phyloP scores from a whole-genome alignment of 192 early-diverging fungal genomes.

The Coemansia sp. region DNA sequence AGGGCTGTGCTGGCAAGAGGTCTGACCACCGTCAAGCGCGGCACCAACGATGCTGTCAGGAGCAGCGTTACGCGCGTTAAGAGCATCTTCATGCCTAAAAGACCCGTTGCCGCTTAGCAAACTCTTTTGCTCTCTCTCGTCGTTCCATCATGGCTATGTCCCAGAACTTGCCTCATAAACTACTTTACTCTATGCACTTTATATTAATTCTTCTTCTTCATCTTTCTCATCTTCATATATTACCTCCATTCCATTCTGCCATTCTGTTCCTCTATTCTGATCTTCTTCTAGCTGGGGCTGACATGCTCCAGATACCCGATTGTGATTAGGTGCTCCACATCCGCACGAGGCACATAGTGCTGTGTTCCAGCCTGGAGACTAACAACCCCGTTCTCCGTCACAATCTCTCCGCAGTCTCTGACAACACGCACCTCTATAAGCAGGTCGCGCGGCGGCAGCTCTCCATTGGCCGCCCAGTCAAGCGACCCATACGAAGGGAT shows the following conservation, averaged over 20 bases:
- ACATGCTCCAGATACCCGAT: constrained; percentile 85
- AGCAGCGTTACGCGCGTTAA: constrained; percentile 50
- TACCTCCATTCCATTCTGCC: not conserved
- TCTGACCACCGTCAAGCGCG: constrained; percentile 29
- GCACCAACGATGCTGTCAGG: constrained; percentile 44
- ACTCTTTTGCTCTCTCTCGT: no score
- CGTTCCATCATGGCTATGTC: no score
- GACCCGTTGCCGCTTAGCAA: constrained; percentile 11
- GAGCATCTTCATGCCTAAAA: constrained; percentile 43
- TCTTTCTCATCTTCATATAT: not conserved
- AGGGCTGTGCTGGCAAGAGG: constrained; percentile 16
- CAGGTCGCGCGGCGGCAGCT: constrained; percentile 86
- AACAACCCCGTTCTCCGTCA: constrained; percentile 82
- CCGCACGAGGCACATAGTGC: constrained; percentile 81
- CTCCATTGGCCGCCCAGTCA: constrained; percentile 72
- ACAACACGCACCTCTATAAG: constrained; percentile 91
- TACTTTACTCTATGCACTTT: no score
- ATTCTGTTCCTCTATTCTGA: not conserved
- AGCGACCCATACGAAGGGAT: constrained; percentile 54
- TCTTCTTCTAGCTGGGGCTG: constrained; percentile 27
- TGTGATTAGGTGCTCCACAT: constrained; percentile 87
- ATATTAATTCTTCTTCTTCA: not conserved
- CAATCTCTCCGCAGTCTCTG: constrained; percentile 87
- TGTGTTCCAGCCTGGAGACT: constrained; percentile 78
- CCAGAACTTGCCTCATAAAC: no score